Base-by-base conservation (phyloP, 2,329 filamentous ascomycete genomes). In the Truncatella angustata region DNA sequence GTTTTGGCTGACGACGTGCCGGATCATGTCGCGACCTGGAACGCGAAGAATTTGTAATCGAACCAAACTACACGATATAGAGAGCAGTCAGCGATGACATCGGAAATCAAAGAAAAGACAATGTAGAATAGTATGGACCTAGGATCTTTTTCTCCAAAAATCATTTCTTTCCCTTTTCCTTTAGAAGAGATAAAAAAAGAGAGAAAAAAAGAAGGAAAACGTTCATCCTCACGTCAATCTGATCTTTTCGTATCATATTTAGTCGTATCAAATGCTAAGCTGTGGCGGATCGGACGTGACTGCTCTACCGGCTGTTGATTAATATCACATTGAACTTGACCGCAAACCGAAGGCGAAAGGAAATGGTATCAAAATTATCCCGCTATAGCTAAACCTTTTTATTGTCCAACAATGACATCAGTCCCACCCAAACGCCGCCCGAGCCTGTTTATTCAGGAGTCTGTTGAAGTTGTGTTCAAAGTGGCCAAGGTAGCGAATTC, bases 401-500 rank as follows among this genome's bases (percentile, higher is more conserved):
- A 32, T 14, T 32, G 28, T 14, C 14, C 28, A n/a, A n/a, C n/a
- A n/a, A n/a, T n/a, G n/a, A n/a, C n/a, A n/a, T 32, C 28, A 7
- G 28, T 14, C 7, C 28, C 28, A 9, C 7, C 7, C 7, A 14
- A 32, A 32, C 28, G 7, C 7, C 2, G 14, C 28, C 1, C 28
- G 7, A 32, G 28, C 28, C 28, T 9, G 7, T 32, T 32, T 32
- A 32, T 7, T 32, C 14, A n/a, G n/a, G n/a, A n/a, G 28, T 32
- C 28, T 2, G 28, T 32, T 7, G 28, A 9, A 32, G 7, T 32
- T 32, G 47, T 42, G 47, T 50, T 32, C 21, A 55, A 37, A 12
- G 42, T 39, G 6, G 53, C 49, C 21, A 55, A 37, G 11, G 42
- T 39, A 5, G 53, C 49, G 39, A 55, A 55, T 14, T 39, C 42